phyloP scores from a whole-genome alignment of 805 yeast species.

The Ogataea allantospora region DNA sequence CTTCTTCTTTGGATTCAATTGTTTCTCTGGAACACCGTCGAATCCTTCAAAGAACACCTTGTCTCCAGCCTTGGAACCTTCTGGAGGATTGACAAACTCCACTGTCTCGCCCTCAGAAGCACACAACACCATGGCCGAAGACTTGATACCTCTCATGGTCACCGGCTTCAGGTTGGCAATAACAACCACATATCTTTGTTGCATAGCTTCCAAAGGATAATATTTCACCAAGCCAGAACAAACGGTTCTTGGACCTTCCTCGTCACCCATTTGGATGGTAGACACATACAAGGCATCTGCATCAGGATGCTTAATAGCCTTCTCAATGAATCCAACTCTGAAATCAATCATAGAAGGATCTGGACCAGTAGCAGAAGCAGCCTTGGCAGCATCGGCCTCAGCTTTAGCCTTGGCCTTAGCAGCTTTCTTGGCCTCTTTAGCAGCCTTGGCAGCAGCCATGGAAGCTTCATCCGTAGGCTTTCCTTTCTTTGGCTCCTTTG shows the following conservation, averaged over 20 bases:
- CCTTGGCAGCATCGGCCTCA: slow-evolving; percentile 41
- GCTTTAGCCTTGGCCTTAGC: slow-evolving; percentile 59
- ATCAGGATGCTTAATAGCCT: slow-evolving; percentile 95
- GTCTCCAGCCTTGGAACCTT: slow-evolving; percentile 91
- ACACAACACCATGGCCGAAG: slow-evolving; percentile 96
- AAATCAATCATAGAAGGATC: slow-evolving; percentile 85
- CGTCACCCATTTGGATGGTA: slow-evolving; percentile 95
- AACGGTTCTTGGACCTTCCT: slow-evolving; percentile 95
- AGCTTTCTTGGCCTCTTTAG: slow-evolving; percentile 41
- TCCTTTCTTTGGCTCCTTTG: slow-evolving; percentile 16
- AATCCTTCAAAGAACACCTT: slow-evolving; percentile 91
- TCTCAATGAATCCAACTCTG: slow-evolving; percentile 94
- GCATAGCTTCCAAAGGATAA: slow-evolving; percentile 91
- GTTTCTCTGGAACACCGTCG: slow-evolving; percentile 86
- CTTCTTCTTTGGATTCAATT: slow-evolving; percentile 96
- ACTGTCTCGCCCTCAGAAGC: slow-evolving; percentile 75
- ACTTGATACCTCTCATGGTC: slow-evolving; percentile 95
- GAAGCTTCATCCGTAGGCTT: slow-evolving; percentile 32
- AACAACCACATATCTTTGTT: slow-evolving; percentile 83
- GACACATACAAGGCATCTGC: slow-evolving; percentile 97
- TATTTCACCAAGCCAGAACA: slow-evolving; percentile 95
- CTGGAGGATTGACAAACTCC: slow-evolving; percentile 94
- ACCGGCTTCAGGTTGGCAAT: slow-evolving; percentile 98
- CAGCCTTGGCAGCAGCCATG: slow-evolving; percentile 33
- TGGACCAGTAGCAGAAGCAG: slow-evolving; percentile 63